phyloP scores from a whole-genome alignment of 2,329 filamentous ascomycete species.

The Zasmidium citrigriseum region DNA sequence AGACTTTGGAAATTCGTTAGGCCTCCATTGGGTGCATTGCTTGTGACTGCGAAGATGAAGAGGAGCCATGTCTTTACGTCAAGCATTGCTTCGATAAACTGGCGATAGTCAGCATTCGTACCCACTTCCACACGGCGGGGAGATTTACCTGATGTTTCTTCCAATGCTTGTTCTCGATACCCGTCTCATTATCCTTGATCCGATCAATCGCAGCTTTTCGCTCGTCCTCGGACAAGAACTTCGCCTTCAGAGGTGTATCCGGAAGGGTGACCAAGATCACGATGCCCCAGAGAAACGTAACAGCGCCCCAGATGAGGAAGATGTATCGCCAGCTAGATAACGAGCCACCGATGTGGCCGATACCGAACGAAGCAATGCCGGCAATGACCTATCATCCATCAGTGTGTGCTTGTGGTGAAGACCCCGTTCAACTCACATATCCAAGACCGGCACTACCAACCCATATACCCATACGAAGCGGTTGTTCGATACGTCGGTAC shows the following conservation, averaged over 20 bases:
- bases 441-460: constrained; percentile 63
- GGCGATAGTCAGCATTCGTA: constrained; percentile 38
- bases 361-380: constrained; percentile 58
- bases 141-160: constrained; percentile 46
- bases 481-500: constrained; percentile 57
- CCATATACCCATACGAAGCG: constrained; percentile 60
- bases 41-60: constrained; percentile 11
- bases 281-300: constrained; percentile 40
- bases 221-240: constrained; percentile 45
- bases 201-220: constrained; percentile 54
- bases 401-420: not conserved
- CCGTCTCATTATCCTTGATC: constrained; percentile 53
- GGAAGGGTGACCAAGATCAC: constrained; percentile 41
- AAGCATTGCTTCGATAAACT: constrained; percentile 54
- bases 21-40: constrained; percentile 18
- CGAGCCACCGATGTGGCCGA: constrained; percentile 59
- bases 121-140: constrained; percentile 39
- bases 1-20: constrained; percentile 44
- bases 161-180: constrained; percentile 55
- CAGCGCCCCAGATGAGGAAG: constrained; percentile 56
- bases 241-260: constrained; percentile 47
- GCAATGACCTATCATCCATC: constrained; percentile 26
- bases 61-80: constrained; percentile 59
- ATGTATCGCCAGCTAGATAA: constrained; percentile 63
- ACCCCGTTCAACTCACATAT: constrained; percentile 23